These are phyloP conservation scores for Colletotrichum gloeosporioides DNA, from an alignment of 2,329 filamentous ascomycete species.

Conservation along the genomic window DNA sequence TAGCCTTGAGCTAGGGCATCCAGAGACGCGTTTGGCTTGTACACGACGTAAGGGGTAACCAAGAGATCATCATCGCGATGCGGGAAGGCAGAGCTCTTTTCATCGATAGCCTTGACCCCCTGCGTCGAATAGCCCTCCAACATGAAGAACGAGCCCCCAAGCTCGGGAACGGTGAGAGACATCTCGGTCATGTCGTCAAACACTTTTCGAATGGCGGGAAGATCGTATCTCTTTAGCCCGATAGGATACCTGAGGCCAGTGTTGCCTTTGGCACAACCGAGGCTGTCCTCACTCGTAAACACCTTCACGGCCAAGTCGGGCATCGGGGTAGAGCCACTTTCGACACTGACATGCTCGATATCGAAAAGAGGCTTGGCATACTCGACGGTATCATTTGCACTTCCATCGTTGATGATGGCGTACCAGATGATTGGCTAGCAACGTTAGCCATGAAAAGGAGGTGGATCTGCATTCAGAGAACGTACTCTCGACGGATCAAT, in stretches of 20 bases:
- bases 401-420: conserved; percentile 44
- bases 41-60: conserved; percentile 33
- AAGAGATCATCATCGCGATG: conserved; percentile 41
- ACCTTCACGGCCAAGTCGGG: conserved; percentile 46
- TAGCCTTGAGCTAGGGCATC: conserved; percentile 37
- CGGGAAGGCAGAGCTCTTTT: conserved; percentile 35
- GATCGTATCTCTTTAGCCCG: conserved; percentile 42
- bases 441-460: background rate
- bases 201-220: conserved; percentile 26
- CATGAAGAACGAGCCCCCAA: conserved; percentile 24
- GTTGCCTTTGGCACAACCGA: conserved; percentile 45
- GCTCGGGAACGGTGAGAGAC: conserved; percentile 36
- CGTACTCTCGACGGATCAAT: conserved; percentile 30
- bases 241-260: conserved; percentile 48
- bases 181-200: conserved; percentile 37
- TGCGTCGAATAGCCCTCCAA: conserved; percentile 29
- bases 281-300: conserved; percentile 37
- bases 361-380: conserved; percentile 46
- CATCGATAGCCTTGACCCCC: conserved; percentile 36
- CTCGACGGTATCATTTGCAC: conserved; percentile 35
- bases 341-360: conserved; percentile 38
- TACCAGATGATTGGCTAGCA: conserved; percentile 43
- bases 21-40: conserved; percentile 25
- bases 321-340: conserved; percentile 40
- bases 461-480: conserved; percentile 26